Percentiles rank a stretch among this genome's conserved stretches.
phyloP scores from a whole-genome alignment of 805 yeast species.

The Barnettozyma vustinii region DNA sequence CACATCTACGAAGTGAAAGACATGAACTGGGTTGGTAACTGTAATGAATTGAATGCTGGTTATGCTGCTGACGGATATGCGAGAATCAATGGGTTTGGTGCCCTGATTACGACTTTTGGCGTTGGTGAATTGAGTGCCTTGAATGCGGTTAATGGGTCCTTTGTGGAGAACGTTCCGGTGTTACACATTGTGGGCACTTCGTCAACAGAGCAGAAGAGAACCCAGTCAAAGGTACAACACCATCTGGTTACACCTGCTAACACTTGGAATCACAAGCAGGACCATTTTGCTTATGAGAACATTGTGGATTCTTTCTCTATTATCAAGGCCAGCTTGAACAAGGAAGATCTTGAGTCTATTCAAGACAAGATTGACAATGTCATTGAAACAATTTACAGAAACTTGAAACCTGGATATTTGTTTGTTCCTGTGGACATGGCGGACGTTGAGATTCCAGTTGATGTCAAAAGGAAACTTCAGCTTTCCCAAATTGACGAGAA shows the following conservation, averaged over 20 bases:
- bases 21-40: slow-evolving; percentile 71
- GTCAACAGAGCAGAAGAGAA: slow-evolving; percentile 31
- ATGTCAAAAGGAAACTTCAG: slow-evolving; percentile 20
- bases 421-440: slow-evolving; percentile 62
- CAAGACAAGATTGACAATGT: slow-evolving; percentile 60
- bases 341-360: slow-evolving; percentile 40
- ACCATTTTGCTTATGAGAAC: slow-evolving; percentile 54
- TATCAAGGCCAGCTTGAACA: slow-evolving; percentile 42
- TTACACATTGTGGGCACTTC: slow-evolving; percentile 85
- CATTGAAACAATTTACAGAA: slow-evolving; percentile 40
- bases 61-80: slow-evolving; percentile 91
- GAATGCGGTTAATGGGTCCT: slow-evolving; percentile 80
- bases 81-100: slow-evolving; percentile 37
- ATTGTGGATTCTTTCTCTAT: slow-evolving; percentile 52
- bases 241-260: slow-evolving; percentile 47
- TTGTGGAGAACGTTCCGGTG: slow-evolving; percentile 76
- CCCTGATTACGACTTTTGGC: slow-evolving; percentile 59
- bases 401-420: slow-evolving; percentile 66
- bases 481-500: slow-evolving; percentile 21
- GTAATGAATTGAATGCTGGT: slow-evolving; percentile 87
- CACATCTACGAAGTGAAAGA: slow-evolving; percentile 47
- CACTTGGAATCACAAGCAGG: slow-evolving; percentile 40
- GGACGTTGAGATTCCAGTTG: slow-evolving; percentile 30
- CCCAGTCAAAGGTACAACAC: slow-evolving; percentile 33
- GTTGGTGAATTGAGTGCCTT: slow-evolving; percentile 87